A percentile compares a stretch with the other conserved stretches of the same genome.
phyloP scores from a whole-genome alignment of 163 green algal genomes.

The Picocystis sp. region DNA sequence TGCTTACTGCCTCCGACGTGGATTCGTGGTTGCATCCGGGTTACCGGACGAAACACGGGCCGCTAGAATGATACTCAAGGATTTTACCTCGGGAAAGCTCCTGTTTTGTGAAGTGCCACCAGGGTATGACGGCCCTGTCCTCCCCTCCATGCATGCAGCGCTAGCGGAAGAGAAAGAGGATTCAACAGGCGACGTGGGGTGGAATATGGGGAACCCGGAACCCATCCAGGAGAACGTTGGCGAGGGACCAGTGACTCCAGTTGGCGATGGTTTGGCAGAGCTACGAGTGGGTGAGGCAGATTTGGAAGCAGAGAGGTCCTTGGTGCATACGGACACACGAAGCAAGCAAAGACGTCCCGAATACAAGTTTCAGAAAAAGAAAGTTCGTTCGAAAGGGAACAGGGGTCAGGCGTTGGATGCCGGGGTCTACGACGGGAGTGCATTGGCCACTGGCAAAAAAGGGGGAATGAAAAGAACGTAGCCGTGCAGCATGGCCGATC shows the following conservation, averaged over 20 bases:
- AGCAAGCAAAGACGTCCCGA: conserved; percentile 8
- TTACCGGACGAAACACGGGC: conserved; percentile 73
- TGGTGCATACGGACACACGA: conserved; percentile 1
- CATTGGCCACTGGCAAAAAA: too few relatives aligned
- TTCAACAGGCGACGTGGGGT: too few relatives aligned
- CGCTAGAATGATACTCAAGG: conserved; percentile 64
- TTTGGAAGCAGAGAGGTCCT: too few relatives aligned
- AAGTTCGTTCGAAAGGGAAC: conserved; percentile 6
- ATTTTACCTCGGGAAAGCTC: conserved; percentile 77
- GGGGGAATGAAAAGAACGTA: too few relatives aligned
- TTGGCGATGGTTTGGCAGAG: too few relatives aligned
- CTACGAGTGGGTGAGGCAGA: too few relatives aligned
- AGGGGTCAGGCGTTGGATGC: neutral
- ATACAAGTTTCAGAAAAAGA: conserved; percentile 24
- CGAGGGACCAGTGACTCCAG: neutral
- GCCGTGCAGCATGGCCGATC: too few relatives aligned
- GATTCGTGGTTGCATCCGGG: conserved; percentile 51
- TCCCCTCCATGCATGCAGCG: too few relatives aligned
- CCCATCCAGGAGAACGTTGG: conserved; percentile 1
- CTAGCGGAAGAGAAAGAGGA: too few relatives aligned
- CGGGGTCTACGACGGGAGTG: too few relatives aligned
- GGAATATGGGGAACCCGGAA: neutral
- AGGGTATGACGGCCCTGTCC: conserved; percentile 4
- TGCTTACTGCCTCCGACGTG: conserved; percentile 37
- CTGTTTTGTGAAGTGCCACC: conserved; percentile 63